A percentile compares a stretch with the other conserved stretches of the same genome.
These are phyloP conservation scores for Amniculicola lignicola DNA, from an alignment of 495 filamentous ascomycete species.

Conservation along the genomic window DNA sequence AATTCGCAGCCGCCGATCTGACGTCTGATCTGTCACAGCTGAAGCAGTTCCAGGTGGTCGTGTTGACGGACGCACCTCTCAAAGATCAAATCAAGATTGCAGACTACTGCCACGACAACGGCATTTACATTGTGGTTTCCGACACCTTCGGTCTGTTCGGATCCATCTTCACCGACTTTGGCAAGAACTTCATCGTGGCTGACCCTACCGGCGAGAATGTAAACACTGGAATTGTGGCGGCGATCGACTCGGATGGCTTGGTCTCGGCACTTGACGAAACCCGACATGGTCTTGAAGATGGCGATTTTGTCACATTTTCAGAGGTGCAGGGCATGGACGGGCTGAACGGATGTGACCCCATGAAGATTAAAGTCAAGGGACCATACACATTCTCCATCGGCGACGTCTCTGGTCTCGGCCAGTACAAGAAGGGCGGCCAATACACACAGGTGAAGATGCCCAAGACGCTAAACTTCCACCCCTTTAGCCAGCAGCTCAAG, in stretches of 20 bases:
- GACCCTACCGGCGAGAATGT: constrained; percentile 90
- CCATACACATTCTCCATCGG: constrained; percentile 98
- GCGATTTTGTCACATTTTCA: constrained; percentile 91
- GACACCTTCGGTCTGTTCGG: constrained; percentile 95
- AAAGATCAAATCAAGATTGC: constrained; percentile 76
- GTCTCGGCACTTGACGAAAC: constrained; percentile 96
- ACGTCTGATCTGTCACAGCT: constrained; percentile 69
- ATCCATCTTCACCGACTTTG: constrained; percentile 95
- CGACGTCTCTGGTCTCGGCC: constrained; percentile 79
- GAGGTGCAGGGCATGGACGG: constrained; percentile 92
- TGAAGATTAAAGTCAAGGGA: constrained; percentile 88
- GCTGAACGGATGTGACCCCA: constrained; percentile 75
- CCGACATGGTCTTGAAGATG: constrained; percentile 91
- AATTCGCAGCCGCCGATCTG: constrained; percentile 65
- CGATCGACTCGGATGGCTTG: constrained; percentile 79
- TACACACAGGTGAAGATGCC: constrained; percentile 98
- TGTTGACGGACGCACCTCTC: constrained; percentile 79
- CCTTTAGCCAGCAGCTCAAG: constrained; percentile 68
- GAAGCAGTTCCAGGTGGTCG: constrained; percentile 85
- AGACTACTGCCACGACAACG: constrained; percentile 88
- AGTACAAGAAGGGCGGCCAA: constrained; percentile 82
- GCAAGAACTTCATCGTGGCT: constrained; percentile 82
- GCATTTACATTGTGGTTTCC: constrained; percentile 81
- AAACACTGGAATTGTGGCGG: constrained; percentile 84
- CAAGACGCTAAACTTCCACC: constrained; percentile 86